Base-by-base conservation (phyloP, 257 asterid genomes). In the Penstemon newberryi region DNA sequence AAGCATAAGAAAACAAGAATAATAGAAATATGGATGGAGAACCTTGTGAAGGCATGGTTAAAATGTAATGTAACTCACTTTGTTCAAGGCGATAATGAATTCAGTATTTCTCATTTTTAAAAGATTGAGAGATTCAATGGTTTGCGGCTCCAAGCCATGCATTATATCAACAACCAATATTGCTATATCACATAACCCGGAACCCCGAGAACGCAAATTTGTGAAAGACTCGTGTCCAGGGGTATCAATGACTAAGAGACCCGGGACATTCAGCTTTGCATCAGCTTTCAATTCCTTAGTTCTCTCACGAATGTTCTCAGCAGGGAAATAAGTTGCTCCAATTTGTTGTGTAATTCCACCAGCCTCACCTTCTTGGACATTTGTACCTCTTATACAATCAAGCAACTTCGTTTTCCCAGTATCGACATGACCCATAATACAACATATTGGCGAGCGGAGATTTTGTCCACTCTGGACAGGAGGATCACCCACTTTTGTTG, bases 351-450 rank as follows among this genome's bases (percentile, higher is more conserved):
- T 94, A 75, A 89, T 91, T 64, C 99, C 98, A 72, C 98, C 99
- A 71, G 99, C 99, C 82, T 94, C 99, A 39, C 99, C 99, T 84
- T 89, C 99, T 85, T 94, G 98, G 79, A 94, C 98, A 80, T 89
- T 86, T 66, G 99, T 91, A 46, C 99, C 96, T 75, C 99, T 79
- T 73, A 94, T 89, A 82, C 98, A 94, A 61, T 94, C 99, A 62
- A 94, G 98, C 68, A 94, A 81, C 82, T 91, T 91, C 25, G 99
- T 94, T 80, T 94, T 94, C 62, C 99, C 99, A 43, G 99, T 87
- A 85, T 94, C 99, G 39, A 94, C 99, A 61, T 94, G 99, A 10
- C 99, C 99, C 98, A 91, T 94, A 58, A 94, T 94, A 84, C 99
- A 94, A 72, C 99, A 94, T 68, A 94, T 94, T 9, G 98, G 99